phyloP scores from a whole-genome alignment of 495 filamentous ascomycete genomes.

The Aspergillus incahuasiensis region DNA sequence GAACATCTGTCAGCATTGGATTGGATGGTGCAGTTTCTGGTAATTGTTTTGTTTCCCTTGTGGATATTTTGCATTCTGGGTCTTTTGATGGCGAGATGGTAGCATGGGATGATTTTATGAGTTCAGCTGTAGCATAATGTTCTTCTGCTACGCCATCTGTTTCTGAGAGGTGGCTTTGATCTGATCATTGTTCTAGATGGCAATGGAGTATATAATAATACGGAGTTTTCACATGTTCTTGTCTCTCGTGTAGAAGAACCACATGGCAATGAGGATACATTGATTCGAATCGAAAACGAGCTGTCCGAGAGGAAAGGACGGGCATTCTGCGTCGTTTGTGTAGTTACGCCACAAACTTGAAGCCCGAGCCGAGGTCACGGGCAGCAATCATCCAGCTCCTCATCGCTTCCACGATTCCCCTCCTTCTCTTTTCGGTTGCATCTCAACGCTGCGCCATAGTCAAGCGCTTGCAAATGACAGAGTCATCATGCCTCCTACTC shows the following conservation, averaged over 20 bases:
- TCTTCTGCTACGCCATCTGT: not conserved
- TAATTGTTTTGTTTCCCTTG: slow-evolving; percentile 30
- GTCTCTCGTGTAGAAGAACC: not conserved
- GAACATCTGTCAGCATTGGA: slow-evolving; percentile 98
- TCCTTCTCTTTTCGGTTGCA: not conserved
- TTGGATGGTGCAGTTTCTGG: slow-evolving; percentile 96
- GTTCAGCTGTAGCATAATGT: slow-evolving; percentile 7
- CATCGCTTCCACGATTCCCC: slow-evolving; percentile 1
- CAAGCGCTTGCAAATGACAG: not conserved
- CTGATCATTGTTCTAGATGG: slow-evolving; percentile 1
- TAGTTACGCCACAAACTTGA: not conserved
- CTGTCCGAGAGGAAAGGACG: too few relatives aligned
- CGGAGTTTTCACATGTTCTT: not conserved
- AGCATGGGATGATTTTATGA: slow-evolving; percentile 16
- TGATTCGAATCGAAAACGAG: too few relatives aligned
- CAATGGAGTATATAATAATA: not conserved
- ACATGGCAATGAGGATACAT: too few relatives aligned
- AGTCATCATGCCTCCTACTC: slow-evolving; percentile 15
- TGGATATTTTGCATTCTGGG: slow-evolving; percentile 14
- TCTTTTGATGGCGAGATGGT: slow-evolving; percentile 18
- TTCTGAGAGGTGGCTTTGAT: not conserved
- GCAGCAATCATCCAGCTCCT: slow-evolving; percentile 5
- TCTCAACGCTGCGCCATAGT: not conserved
- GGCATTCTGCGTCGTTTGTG: too few relatives aligned
- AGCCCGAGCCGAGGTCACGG: slow-evolving; percentile 24